Conservation (phyloP, 2,329 filamentous ascomycete genomes). For the Beauveria medogensis region DNA sequence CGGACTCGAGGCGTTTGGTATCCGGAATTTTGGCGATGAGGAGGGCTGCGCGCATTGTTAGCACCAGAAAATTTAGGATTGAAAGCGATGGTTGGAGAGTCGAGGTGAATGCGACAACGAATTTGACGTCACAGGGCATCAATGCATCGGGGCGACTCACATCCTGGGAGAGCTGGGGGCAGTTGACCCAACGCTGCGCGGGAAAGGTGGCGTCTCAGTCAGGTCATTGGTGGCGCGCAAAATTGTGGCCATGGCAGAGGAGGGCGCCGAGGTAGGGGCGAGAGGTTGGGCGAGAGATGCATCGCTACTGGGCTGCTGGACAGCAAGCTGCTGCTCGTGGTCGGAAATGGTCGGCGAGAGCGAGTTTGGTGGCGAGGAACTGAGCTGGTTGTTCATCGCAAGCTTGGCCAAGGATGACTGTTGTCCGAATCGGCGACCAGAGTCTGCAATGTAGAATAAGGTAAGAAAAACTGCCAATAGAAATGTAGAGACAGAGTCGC, state of each 20-base stretch:
- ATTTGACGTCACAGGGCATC: neutral
- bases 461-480: slow-evolving; percentile 5
- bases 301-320: slow-evolving; percentile 26
- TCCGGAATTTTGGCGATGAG: slow-evolving; percentile 65
- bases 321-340: slow-evolving; percentile 24
- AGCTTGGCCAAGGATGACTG: slow-evolving; percentile 35
- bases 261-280: slow-evolving; percentile 17
- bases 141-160: slow-evolving; percentile 32
- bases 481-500: neutral
- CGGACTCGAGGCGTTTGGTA: slow-evolving; percentile 69
- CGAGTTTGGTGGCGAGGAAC: slow-evolving; percentile 22
- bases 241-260: slow-evolving; percentile 33
- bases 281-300: slow-evolving; percentile 17
- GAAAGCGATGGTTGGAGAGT: neutral
- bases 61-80: neutral
- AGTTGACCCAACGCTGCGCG: slow-evolving; percentile 50
- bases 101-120: neutral
- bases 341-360: slow-evolving; percentile 23
- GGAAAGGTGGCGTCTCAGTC: slow-evolving; percentile 47
- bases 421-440: slow-evolving; percentile 29
- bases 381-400: slow-evolving; percentile 37
- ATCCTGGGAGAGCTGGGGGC: slow-evolving; percentile 51
- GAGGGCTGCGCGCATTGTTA: slow-evolving; percentile 41
- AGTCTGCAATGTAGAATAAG: slow-evolving; percentile 18
- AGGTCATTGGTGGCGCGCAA: slow-evolving; percentile 35